Conservation (phyloP, 2,329 filamentous ascomycete species). For the Penicillium crustosum region DNA sequence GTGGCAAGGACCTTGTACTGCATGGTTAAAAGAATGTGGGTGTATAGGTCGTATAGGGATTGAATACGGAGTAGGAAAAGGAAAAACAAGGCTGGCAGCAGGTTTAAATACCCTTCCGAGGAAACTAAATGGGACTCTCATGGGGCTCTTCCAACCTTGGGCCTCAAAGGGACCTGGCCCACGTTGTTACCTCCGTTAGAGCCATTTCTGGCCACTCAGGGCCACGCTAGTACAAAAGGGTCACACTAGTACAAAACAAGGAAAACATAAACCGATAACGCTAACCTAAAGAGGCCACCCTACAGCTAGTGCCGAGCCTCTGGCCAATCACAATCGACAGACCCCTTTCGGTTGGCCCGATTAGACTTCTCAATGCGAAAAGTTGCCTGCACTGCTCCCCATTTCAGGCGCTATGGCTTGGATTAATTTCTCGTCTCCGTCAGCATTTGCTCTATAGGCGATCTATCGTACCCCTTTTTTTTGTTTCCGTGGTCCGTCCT, state of each 20-base stretch:
- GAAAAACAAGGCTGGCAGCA: neutral
- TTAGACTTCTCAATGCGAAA: neutral
- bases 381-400: neutral
- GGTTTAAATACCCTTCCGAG: neutral
- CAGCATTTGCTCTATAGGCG: neutral
- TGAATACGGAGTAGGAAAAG: neutral
- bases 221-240: neutral
- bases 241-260: neutral
- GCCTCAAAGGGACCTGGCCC: neutral
- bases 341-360: neutral
- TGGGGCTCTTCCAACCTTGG: neutral
- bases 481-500: slow-evolving; percentile 4
- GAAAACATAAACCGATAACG: neutral
- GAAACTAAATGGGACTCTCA: neutral
- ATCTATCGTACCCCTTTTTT: neutral
- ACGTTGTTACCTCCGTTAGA: neutral
- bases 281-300: neutral
- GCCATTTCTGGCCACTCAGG: no score
- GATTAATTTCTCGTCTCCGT: neutral
- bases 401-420: neutral
- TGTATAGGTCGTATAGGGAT: no score
- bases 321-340: neutral
- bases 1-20: slow-evolving; percentile 27
- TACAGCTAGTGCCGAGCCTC: neutral
- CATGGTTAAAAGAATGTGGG: slow-evolving; percentile 19